Conservation (phyloP, 2,329 filamentous ascomycete genomes). For the Coleophoma cylindrospora region DNA sequence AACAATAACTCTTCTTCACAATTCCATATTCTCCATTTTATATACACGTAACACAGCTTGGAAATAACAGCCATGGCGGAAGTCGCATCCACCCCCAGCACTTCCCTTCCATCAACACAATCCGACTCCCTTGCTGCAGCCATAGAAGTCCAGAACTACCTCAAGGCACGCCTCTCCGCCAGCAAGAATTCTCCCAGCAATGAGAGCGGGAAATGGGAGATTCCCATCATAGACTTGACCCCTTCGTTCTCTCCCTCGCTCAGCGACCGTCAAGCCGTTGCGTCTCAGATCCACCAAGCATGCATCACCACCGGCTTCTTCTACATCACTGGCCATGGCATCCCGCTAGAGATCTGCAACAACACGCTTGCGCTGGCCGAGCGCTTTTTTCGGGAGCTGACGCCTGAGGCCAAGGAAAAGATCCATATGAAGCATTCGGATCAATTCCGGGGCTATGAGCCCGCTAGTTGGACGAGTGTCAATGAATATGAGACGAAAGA, state of each 20-base stretch:
- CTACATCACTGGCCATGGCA: constrained; percentile 38
- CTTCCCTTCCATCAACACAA: not conserved
- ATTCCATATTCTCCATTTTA: not conserved
- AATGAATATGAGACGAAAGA: constrained; percentile 39
- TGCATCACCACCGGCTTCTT: constrained; percentile 25
- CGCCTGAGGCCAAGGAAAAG: constrained; percentile 37
- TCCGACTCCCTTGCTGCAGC: constrained; percentile 15
- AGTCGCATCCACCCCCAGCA: not conserved
- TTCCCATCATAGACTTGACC: constrained; percentile 25
- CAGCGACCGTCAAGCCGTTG: constrained; percentile 17
- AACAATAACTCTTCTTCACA: not conserved
- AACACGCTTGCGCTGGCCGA: constrained; percentile 34
- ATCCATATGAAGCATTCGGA: constrained; percentile 33
- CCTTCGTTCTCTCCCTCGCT: constrained; percentile 21
- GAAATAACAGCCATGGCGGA: not conserved
- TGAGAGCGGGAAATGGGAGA: constrained; percentile 11
- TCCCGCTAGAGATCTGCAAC: constrained; percentile 34
- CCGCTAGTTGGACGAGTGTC: constrained; percentile 38
- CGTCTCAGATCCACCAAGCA: constrained; percentile 20
- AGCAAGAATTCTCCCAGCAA: constrained; percentile 6
- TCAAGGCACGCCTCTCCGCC: constrained; percentile 17
- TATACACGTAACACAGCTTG: not conserved
- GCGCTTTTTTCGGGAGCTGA: constrained; percentile 41
- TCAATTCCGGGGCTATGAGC: constrained; percentile 41
- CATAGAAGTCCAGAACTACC: constrained; percentile 19